Conservation (phyloP, 495 filamentous ascomycete species). For the Penicillium diatomitis region DNA sequence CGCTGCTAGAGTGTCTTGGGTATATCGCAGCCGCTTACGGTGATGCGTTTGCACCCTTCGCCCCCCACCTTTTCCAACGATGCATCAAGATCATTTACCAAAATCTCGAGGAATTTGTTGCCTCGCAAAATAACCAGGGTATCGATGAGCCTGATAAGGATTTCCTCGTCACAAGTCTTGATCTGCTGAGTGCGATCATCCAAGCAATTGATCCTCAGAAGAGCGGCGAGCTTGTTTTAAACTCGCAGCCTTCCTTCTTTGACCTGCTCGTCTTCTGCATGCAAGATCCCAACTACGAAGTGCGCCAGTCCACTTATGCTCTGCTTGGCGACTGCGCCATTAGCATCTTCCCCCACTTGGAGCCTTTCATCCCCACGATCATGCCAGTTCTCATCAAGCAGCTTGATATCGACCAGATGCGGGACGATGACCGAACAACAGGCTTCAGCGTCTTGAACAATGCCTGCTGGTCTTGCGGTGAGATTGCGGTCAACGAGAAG, state of each 20-base stretch:
- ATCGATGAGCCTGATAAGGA: constrained; percentile 89
- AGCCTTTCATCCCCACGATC: constrained; percentile 59
- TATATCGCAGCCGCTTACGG: constrained; percentile 87
- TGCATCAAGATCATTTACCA: constrained; percentile 86
- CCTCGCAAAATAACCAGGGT: constrained; percentile 51
- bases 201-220: constrained; percentile 75
- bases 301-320: constrained; percentile 92
- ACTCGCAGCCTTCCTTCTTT: constrained; percentile 75
- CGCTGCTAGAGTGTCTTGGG: constrained; percentile 87
- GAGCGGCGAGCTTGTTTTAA: constrained; percentile 64
- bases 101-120: constrained; percentile 70
- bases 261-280: constrained; percentile 85
- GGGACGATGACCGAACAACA: constrained; percentile 63
- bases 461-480: constrained; percentile 93
- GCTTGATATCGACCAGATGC: constrained; percentile 68
- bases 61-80: constrained; percentile 70
- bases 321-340: constrained; percentile 94
- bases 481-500: constrained; percentile 83
- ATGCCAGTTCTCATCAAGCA: constrained; percentile 76
- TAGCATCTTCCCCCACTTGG: constrained; percentile 80
- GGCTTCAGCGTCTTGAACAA: constrained; percentile 94
- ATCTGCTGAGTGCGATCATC: constrained; percentile 88
- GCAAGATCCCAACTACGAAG: constrained; percentile 85
- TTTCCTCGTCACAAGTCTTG: constrained; percentile 92
- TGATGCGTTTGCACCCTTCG: constrained; percentile 72